These are phyloP conservation scores for Heliamphora exappendiculata DNA, from an alignment of 148 eudicot species.

Conservation along the genomic window DNA sequence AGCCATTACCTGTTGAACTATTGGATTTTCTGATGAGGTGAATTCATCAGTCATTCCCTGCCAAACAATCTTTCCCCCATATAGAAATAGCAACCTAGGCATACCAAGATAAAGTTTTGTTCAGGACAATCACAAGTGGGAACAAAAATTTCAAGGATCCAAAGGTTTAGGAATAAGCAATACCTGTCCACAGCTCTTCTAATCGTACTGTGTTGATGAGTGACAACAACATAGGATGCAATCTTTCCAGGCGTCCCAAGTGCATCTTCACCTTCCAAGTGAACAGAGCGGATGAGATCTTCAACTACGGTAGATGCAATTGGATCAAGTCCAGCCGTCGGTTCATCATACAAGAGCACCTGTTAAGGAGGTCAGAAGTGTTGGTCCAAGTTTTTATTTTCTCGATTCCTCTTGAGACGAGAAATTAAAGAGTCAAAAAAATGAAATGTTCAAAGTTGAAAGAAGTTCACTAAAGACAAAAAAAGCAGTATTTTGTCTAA, in stretches of 20 bases:
- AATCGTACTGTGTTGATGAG: conserved; percentile 94
- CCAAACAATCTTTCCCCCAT: conserved; percentile 87
- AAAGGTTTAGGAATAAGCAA: conserved; percentile 4
- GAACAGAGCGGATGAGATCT: conserved; percentile 96
- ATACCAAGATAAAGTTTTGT: conserved; percentile 12
- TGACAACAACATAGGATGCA: conserved; percentile 78
- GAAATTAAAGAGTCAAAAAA: too few relatives aligned
- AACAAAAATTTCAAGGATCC: neutral
- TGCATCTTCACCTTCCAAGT: conserved; percentile 67
- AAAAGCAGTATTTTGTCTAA: too few relatives aligned
- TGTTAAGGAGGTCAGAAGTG: conserved; percentile 19
- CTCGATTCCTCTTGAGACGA: too few relatives aligned
- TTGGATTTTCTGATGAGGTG: conserved; percentile 69
- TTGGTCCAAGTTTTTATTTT: too few relatives aligned
- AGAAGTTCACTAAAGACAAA: too few relatives aligned
- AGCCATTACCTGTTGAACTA: conserved; percentile 71
- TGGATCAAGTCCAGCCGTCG: conserved; percentile 98
- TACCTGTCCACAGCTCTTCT: conserved; percentile 94
- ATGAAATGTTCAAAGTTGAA: too few relatives aligned
- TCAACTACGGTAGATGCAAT: conserved; percentile 97
- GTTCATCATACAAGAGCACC: conserved; percentile 94
- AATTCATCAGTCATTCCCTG: conserved; percentile 90
- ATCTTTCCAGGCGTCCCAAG: conserved; percentile 73
- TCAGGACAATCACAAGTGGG: neutral
- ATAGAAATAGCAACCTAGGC: conserved; percentile 64